phyloP scores from a whole-genome alignment of 78 protist species.

The Planoprotostelium fungivorum region DNA sequence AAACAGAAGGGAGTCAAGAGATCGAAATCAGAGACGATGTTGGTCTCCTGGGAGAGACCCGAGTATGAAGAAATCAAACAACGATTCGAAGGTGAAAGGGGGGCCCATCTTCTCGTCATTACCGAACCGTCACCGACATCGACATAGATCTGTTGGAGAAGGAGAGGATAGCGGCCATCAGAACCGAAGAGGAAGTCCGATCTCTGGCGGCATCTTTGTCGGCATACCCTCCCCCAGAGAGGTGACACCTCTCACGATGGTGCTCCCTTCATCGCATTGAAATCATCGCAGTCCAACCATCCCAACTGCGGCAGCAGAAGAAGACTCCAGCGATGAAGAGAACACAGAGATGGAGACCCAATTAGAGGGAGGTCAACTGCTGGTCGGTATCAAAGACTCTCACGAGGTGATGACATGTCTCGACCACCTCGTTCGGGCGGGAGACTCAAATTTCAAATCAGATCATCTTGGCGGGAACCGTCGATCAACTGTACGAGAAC shows the following conservation, averaged over 20 bases:
- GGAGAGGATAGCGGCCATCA: no score
- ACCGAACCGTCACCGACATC: no score
- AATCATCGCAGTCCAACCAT: no score
- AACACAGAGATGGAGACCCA: not conserved
- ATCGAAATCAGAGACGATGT: not conserved
- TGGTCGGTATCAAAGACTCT: not conserved
- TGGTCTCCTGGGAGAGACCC: not conserved
- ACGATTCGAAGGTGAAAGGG: not conserved
- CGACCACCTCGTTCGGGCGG: not conserved
- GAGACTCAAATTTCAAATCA: not conserved
- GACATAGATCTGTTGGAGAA: no score
- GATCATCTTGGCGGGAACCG: not conserved
- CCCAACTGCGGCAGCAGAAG: not conserved
- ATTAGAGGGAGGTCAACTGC: not conserved
- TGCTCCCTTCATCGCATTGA: no score
- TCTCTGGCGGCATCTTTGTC: no score
- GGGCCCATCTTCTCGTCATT: no score
- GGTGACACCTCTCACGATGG: no score
- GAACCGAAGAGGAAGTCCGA: no score
- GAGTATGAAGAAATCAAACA: not conserved
- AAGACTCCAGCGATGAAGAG: not conserved
- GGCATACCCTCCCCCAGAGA: no score
- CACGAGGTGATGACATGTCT: not conserved
- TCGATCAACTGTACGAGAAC: not conserved
- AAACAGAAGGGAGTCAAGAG: no score